Percentiles rank a stretch among this genome's conserved stretches.
These are phyloP conservation scores for Bruguiera gymnorhiza DNA, from an alignment of 345 rosid species.

Conservation along the genomic window DNA sequence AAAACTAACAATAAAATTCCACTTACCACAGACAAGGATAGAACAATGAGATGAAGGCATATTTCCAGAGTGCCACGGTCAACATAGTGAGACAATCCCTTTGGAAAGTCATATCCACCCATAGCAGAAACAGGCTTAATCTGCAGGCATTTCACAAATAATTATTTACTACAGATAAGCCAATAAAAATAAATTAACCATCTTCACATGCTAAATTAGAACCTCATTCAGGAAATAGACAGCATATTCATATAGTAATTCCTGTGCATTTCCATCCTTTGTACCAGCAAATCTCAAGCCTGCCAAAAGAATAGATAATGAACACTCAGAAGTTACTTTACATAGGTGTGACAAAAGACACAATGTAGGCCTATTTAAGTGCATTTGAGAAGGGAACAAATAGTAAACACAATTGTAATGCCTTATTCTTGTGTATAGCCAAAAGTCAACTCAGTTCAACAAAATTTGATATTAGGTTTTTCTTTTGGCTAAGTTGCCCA, in stretches of 20 bases:
- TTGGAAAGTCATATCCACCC: slow-evolving; percentile 51
- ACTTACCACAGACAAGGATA: slow-evolving; percentile 82
- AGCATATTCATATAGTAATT: slow-evolving; percentile 77
- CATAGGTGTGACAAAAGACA: no score
- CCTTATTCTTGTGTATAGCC: no score
- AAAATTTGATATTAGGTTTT: neutral
- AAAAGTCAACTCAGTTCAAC: neutral
- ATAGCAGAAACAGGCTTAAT: slow-evolving; percentile 71
- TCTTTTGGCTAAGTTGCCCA: neutral
- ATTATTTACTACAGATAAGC: slow-evolving; percentile 9
- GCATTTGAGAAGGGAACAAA: no score
- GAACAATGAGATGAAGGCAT: slow-evolving; percentile 81
- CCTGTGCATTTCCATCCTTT: slow-evolving; percentile 80
- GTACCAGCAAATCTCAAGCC: slow-evolving; percentile 94
- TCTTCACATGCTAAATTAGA: slow-evolving; percentile 20
- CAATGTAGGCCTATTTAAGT: no score
- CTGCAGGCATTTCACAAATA: slow-evolving; percentile 41
- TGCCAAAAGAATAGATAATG: slow-evolving; percentile 24
- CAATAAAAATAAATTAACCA: slow-evolving; percentile 9
- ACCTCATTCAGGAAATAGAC: slow-evolving; percentile 89
- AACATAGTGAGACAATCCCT: slow-evolving; percentile 71
- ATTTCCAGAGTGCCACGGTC: slow-evolving; percentile 94
- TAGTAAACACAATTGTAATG: no score
- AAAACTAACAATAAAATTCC: slow-evolving; percentile 7
- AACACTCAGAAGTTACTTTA: no score